phyloP scores from a whole-genome alignment of 1,139 yeast species.

The Petasospora rhodanensis region DNA sequence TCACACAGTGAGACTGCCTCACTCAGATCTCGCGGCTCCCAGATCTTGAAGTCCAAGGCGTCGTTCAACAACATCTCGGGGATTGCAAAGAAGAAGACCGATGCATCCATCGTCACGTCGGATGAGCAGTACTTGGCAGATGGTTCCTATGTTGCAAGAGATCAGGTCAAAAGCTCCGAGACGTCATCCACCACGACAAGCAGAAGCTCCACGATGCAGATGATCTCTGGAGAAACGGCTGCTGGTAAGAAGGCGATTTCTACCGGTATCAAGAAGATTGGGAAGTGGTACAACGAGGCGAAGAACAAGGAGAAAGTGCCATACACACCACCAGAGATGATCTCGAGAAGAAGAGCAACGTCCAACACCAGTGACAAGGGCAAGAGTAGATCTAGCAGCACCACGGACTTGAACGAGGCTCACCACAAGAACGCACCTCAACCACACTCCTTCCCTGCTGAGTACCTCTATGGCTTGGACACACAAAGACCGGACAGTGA shows the following conservation, averaged over 20 bases:
- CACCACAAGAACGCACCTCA: conserved; percentile 22
- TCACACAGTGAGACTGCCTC: conserved; percentile 8
- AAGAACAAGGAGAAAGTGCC: conserved; percentile 14
- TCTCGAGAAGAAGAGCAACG: conserved; percentile 46
- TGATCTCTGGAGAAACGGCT: conserved; percentile 25
- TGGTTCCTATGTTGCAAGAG: conserved; percentile 24
- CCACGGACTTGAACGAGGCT: conserved; percentile 1
- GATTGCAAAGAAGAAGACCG: conserved; percentile 16
- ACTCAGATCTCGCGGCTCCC: conserved; percentile 13
- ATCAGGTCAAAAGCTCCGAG: conserved; percentile 5
- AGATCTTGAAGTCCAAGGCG: conserved; percentile 1
- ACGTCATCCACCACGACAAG: conserved; percentile 7
- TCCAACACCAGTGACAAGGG: conserved; percentile 23
- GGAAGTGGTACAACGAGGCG: conserved; percentile 65
- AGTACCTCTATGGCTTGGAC: conserved; percentile 20
- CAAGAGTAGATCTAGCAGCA: conserved; percentile 4
- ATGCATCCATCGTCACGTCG: conserved; percentile 20
- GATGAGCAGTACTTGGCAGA: conserved; percentile 26
- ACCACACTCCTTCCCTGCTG: conserved; percentile 26
- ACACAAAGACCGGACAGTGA: conserved; percentile 15
- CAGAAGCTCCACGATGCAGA: conserved; percentile 18
- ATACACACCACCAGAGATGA: conserved; percentile 63
- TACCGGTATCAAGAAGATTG: conserved; percentile 53
- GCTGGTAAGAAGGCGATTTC: conserved; percentile 34
- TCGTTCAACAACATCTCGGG: conserved; percentile 6